Evolutionary conservation across 2,329 filamentous ascomycete genomes (phyloP).

Genomic region (Aspergillus fumigatiaffinis): DNA sequence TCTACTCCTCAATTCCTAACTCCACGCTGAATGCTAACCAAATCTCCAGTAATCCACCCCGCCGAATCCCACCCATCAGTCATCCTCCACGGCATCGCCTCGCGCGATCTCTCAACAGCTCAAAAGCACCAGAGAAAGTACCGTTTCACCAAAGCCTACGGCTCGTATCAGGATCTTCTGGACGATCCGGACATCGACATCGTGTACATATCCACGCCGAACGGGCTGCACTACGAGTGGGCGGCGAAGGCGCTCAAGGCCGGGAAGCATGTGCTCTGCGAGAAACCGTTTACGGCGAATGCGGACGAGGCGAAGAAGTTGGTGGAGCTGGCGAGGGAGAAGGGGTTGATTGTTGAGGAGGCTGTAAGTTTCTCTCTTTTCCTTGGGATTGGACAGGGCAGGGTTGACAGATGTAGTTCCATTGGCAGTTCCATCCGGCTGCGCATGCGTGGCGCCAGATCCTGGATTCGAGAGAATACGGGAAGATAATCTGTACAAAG

Average conservation of each 20-base stretch:
- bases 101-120: constrained; percentile 47
- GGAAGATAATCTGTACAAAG: constrained; percentile 27
- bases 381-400: not conserved
- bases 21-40: not conserved
- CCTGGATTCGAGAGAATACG: constrained; percentile 31
- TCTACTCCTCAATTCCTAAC: too few species aligned
- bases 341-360: constrained; percentile 48
- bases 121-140: constrained; percentile 48
- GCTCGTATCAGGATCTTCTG: constrained; percentile 20
- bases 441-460: constrained; percentile 34
- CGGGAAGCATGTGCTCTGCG: constrained; percentile 28
- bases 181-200: constrained; percentile 39
- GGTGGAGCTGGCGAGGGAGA: constrained; percentile 35
- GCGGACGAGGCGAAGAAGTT: constrained; percentile 40
- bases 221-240: constrained; percentile 43
- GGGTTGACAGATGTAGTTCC: constrained; percentile 16
- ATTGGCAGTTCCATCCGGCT: constrained; percentile 44
- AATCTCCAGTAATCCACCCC: constrained; percentile 1
- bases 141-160: constrained; percentile 44
- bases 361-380: constrained; percentile 28
- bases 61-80: constrained; percentile 26
- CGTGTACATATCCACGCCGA: constrained; percentile 50
- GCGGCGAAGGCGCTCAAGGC: constrained; percentile 32
- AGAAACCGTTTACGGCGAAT: constrained; percentile 29
- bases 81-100: constrained; percentile 51